A percentile compares a stretch with the other conserved stretches of the same genome.
phyloP scores from a whole-genome alignment of 2,329 filamentous ascomycete species.

The Colletotrichum sp. region DNA sequence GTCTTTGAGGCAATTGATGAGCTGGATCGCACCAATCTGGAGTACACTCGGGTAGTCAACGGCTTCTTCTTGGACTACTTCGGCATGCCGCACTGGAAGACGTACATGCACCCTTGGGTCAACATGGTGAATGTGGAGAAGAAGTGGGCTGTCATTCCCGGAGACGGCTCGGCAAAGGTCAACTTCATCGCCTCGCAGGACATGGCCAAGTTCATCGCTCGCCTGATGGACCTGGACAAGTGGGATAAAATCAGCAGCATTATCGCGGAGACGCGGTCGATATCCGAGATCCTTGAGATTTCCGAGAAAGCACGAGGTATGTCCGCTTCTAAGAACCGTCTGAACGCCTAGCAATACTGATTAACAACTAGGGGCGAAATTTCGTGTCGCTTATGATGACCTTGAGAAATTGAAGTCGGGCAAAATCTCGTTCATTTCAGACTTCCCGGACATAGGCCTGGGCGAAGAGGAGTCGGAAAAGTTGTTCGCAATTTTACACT shows the following conservation, averaged over 20 bases:
- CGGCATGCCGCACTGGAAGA: slow-evolving; percentile 28
- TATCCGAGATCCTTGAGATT: slow-evolving; percentile 38
- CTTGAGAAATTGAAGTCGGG: slow-evolving; percentile 27
- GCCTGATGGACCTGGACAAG: slow-evolving; percentile 36
- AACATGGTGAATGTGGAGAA: slow-evolving; percentile 8
- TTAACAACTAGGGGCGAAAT: neutral
- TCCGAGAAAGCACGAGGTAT: slow-evolving; percentile 30
- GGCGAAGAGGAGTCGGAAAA: slow-evolving; percentile 21
- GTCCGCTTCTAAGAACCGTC: neutral
- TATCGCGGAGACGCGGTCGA: slow-evolving; percentile 39
- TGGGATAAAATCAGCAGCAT: slow-evolving; percentile 41
- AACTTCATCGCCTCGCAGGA: slow-evolving; percentile 11
- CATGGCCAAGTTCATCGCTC: slow-evolving; percentile 37
- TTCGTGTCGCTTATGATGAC: neutral
- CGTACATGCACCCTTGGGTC: slow-evolving; percentile 33
- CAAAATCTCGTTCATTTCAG: slow-evolving; percentile 25
- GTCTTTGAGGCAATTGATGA: slow-evolving; percentile 26
- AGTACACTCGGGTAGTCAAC: slow-evolving; percentile 26
- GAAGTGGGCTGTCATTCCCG: slow-evolving; percentile 13
- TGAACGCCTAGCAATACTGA: neutral
- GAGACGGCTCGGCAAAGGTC: slow-evolving; percentile 4
- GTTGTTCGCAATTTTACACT: slow-evolving; percentile 25
- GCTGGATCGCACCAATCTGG: slow-evolving; percentile 7
- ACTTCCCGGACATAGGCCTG: slow-evolving; percentile 25
- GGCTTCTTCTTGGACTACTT: slow-evolving; percentile 34